Evolutionary conservation across 2,329 filamentous ascomycete species (phyloP), one percentile per base, ranked within the genome.

Genomic region (Penicillium sp.): DNA sequence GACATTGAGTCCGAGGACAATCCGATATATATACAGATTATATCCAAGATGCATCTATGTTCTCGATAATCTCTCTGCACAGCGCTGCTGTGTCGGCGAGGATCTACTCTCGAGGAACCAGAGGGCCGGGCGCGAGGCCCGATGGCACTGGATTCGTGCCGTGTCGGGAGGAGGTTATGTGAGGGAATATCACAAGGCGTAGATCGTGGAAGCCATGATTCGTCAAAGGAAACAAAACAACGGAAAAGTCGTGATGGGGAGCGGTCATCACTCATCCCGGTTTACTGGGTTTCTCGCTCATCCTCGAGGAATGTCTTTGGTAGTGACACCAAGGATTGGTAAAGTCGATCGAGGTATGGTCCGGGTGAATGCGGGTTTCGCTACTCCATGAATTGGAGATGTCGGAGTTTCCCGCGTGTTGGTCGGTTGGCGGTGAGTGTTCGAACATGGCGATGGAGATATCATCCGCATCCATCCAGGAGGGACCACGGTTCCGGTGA

Each of bases 361-460:
- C 50, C 5, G 45, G 39, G n/a, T 44, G 39, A 10, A 54, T 55
- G 18, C 47, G 52, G 2, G 52, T 59, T 15, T 62, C 59, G 12
- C 51, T 52, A 36, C 54, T 59, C 50, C 54, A 60, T 2, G 55
- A 51, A n/a, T 52, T 47, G 5, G 54, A 58, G 18, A 48, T 37
- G 5, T 59, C 50, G 7, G 54, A 61, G 27, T 42, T 45, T 4
- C 6, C 11, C 25, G 45, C 52, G 18, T 49, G 52, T 6, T 39
- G 44, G 12, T 53, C 47, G 2, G 41, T 39, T 1, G 45, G 23
- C 0, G 50, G 45, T 9, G 50, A 50, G 38, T 65, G 60, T 42
- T 57, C 62, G 38, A 65, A 65, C 54, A 64, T 61, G 37, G 62
- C 62, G 37, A 65, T 64, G 3, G 55, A 62, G 29, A 65, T 46